Base-by-base conservation (phyloP, 2,329 filamentous ascomycete genomes). In the Neopestalotiopsis clavispora region DNA sequence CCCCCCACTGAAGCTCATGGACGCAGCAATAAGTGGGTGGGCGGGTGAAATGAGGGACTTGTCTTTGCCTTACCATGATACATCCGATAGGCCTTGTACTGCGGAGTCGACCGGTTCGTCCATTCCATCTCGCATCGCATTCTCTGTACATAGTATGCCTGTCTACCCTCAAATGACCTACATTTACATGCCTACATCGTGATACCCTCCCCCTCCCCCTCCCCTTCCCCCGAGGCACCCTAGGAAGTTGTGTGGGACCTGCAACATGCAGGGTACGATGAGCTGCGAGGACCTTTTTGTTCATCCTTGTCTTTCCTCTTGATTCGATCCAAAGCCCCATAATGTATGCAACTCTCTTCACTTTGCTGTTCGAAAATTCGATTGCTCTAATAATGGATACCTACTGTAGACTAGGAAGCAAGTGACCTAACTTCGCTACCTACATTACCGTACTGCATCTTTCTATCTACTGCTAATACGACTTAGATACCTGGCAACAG, bases 281-380 rank as follows among this genome's bases (percentile, higher is more conserved):
- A 52, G 45, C 14, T 52, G 45, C 45, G 45, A 52, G 45, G 45
- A 52, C 45, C 45, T 52, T 52, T 52, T 52, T 52, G 45, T 17
- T 52, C n/a, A 52, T n/a, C 45, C 45, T n/a, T 52, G 45, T 52
- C 45, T 52, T 52, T 52, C 23, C 1, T n/a, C 7, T 52, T 52
- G 45, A 23, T 52, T 52, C 45, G 45, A 52, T 52, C 45, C 45
- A 52, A 52, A n/a, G 45, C 45, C n/a, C 45, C 45, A 52, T 52
- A 52, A 9, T 52, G 1, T n/a, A 52, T 52, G 45, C 45, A n/a
- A 52, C 45, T 52, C 4, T 9, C 10, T n/a, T 20, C n/a, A 17
- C n/a, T 20, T 52, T 52, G 17, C 45, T 52, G n/a, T 52, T 6
- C n/a, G 34, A 38, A 38, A 38, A 38, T 38, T 38, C 34, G 34